These are phyloP conservation scores for Hypoxylon crocopeplum DNA, from an alignment of 495 filamentous ascomycete genomes.

Conservation along the genomic window DNA sequence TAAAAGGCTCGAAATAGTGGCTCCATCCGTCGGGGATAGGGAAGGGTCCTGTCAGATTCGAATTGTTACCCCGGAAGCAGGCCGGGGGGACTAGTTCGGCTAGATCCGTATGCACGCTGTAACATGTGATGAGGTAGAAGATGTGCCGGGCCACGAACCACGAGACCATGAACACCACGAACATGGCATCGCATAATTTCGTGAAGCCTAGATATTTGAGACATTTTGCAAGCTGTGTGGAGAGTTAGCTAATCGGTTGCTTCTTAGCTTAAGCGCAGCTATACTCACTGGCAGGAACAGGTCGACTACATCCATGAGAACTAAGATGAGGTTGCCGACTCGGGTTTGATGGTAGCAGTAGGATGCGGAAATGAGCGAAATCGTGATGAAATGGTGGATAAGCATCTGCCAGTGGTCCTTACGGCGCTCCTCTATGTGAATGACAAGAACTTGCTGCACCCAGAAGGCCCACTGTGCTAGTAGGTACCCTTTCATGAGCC, in stretches of 20 bases:
- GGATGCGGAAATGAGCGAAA: conserved; percentile 74
- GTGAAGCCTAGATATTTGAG: conserved; percentile 86
- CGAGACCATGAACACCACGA: conserved; percentile 83
- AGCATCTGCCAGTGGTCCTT: conserved; percentile 98
- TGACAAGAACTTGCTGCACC: conserved; percentile 91
- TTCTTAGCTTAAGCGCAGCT: background rate
- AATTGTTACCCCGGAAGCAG: conserved; percentile 66
- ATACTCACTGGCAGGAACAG: conserved; percentile 82
- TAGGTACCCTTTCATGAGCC: conserved; percentile 87
- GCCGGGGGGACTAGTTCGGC: conserved; percentile 66
- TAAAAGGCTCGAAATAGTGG: conserved; percentile 75
- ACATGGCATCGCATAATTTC: conserved; percentile 78
- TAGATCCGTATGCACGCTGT: conserved; percentile 78
- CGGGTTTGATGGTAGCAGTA: conserved; percentile 86
- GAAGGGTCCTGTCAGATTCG: conserved; percentile 60
- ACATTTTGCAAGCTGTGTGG: conserved; percentile 81
- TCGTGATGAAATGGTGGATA: conserved; percentile 90
- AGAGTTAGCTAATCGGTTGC: conserved; percentile 25
- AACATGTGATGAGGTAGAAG: conserved; percentile 77
- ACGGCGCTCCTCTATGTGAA: conserved; percentile 90
- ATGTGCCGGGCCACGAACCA: conserved; percentile 89
- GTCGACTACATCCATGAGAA: conserved; percentile 94
- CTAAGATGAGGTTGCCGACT: conserved; percentile 87
- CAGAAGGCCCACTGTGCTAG: conserved; percentile 91
- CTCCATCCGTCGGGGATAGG: conserved; percentile 62